Percentiles rank a stretch among this genome's conserved stretches.
phyloP scores from a whole-genome alignment of 1,139 yeast species.

The Yamadazyma siamensis region DNA sequence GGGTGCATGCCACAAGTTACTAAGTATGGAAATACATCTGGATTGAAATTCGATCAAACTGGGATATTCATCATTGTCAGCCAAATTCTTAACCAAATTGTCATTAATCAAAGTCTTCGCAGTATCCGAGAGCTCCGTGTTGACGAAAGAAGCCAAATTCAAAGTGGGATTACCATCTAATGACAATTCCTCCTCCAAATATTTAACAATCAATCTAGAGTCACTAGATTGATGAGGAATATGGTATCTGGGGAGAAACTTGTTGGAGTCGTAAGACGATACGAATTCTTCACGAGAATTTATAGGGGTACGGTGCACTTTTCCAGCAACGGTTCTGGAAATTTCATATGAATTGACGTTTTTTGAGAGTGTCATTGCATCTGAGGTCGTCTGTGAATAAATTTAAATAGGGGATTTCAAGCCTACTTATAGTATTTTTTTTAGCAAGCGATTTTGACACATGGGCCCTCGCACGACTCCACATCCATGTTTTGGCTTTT shows the following conservation, averaged over 20 bases:
- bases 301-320: slow-evolving; percentile 22
- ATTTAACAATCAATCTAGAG: slow-evolving; percentile 52
- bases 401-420: too few relatives aligned
- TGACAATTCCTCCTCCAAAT: slow-evolving; percentile 69
- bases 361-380: slow-evolving; percentile 39
- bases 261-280: slow-evolving; percentile 31
- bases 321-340: slow-evolving; percentile 27
- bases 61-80: slow-evolving; percentile 93
- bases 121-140: slow-evolving; percentile 57
- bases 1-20: slow-evolving; percentile 81
- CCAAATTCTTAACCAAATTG: slow-evolving; percentile 81
- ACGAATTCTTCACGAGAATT: slow-evolving; percentile 28
- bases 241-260: slow-evolving; percentile 44
- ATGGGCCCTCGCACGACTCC: too few relatives aligned
- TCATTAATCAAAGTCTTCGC: slow-evolving; percentile 51
- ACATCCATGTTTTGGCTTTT: too few relatives aligned
- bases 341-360: slow-evolving; percentile 38
- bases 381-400: neutral
- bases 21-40: slow-evolving; percentile 77
- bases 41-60: slow-evolving; percentile 75
- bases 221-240: slow-evolving; percentile 58
- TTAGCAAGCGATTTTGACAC: too few relatives aligned
- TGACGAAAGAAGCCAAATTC: slow-evolving; percentile 87
- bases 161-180: slow-evolving; percentile 83
- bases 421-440: too few relatives aligned